phyloP scores from a whole-genome alignment of 768 basidiomycete genomes.

The Phanerochaete sordida region DNA sequence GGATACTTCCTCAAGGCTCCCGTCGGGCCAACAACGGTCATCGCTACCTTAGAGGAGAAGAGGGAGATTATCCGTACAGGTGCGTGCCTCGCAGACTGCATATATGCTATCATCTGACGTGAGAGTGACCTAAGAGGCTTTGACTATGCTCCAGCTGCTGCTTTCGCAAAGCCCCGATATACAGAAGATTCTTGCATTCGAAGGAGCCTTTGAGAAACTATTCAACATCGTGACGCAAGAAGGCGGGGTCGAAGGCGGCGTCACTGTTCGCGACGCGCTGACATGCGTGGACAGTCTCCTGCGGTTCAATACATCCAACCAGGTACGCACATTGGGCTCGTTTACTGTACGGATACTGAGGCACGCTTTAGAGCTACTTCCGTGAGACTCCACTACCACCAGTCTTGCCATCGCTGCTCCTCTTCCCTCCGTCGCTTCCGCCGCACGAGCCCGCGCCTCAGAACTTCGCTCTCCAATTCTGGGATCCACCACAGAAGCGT shows the following conservation, averaged over 20 bases:
- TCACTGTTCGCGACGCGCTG: conserved; percentile 83
- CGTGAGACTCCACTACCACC: conserved; percentile 79
- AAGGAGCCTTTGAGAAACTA: conserved; percentile 93
- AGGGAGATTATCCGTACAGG: conserved; percentile 88
- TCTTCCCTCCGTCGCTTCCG: conserved; percentile 64
- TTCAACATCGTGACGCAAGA: conserved; percentile 85
- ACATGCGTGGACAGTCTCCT: conserved; percentile 82
- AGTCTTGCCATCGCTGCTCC: conserved; percentile 61
- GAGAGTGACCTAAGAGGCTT: conserved; percentile 54
- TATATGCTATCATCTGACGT: background rate
- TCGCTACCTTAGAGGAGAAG: conserved; percentile 77
- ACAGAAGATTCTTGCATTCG: conserved; percentile 95
- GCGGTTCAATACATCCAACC: conserved; percentile 92
- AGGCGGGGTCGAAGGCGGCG: conserved; percentile 89
- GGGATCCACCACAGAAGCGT: conserved; percentile 85
- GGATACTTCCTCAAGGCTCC: conserved; percentile 88
- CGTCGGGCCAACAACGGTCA: conserved; percentile 69
- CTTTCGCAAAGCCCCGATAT: conserved; percentile 88
- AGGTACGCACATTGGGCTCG: conserved; percentile 43
- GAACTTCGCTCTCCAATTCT: conserved; percentile 93
- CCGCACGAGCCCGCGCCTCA: conserved; percentile 64
- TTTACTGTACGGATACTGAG: conserved; percentile 15
- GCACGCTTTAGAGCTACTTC: conserved; percentile 79
- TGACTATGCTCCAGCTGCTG: conserved; percentile 77
- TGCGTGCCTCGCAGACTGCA: conserved; percentile 30